Percentiles rank a stretch among this genome's conserved stretches.
phyloP scores from a whole-genome alignment of 768 basidiomycete genomes.

The Amyloporia xantha region DNA sequence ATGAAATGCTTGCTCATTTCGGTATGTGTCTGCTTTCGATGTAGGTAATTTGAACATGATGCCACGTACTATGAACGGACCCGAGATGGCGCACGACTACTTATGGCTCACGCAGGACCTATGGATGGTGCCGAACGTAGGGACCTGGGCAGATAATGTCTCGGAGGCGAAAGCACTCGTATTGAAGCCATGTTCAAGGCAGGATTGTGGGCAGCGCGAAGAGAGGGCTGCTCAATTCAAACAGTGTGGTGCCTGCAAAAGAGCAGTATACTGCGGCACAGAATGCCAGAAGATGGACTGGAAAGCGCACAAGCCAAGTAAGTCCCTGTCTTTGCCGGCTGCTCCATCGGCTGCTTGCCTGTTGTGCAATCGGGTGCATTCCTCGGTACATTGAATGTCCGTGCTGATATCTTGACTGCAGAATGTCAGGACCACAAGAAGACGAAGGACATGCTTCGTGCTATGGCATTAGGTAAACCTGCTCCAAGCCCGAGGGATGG shows the following conservation, averaged over 20 bases:
- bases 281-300: constrained; percentile 28
- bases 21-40: not conserved
- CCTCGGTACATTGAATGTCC: not conserved
- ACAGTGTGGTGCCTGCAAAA: constrained; percentile 33
- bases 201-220: constrained; percentile 27
- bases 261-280: constrained; percentile 25
- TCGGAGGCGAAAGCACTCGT: constrained; percentile 26
- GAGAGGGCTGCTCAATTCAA: constrained; percentile 31
- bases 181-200: constrained; percentile 29
- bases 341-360: not conserved
- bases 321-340: constrained; percentile 1
- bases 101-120: constrained; percentile 38
- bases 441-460: constrained; percentile 9
- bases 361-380: too few species aligned
- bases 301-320: constrained; percentile 22
- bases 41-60: constrained; percentile 27
- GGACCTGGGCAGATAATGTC: constrained; percentile 37
- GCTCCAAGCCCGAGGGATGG: not conserved
- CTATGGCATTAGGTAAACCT: constrained; percentile 6
- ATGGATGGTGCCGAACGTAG: constrained; percentile 36
- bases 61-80: constrained; percentile 28
- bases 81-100: constrained; percentile 42
- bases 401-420: not conserved
- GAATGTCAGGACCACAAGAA: constrained; percentile 4
- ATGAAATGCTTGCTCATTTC: not conserved